Evolutionary conservation across 2,329 filamentous ascomycete species (phyloP).

Genomic region (Aspergillus nomiae): DNA sequence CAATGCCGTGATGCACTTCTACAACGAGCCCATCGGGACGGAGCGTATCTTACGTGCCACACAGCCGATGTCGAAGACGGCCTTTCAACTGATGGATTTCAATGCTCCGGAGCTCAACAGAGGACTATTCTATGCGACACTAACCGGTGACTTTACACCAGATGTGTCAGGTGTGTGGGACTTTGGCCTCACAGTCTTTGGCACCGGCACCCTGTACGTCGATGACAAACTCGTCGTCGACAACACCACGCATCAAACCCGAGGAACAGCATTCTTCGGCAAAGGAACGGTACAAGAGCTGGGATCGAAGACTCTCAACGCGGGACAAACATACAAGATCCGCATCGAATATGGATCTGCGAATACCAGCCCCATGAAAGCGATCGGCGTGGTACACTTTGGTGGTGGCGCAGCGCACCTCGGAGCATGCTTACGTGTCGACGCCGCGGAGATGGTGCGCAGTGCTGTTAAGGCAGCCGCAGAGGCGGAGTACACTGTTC

Average conservation of each 20-base stretch:
- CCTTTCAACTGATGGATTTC: slow-evolving; percentile 38
- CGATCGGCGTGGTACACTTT: slow-evolving; percentile 25
- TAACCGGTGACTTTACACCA: slow-evolving; percentile 58
- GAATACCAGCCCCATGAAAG: slow-evolving; percentile 28
- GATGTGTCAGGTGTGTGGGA: slow-evolving; percentile 60
- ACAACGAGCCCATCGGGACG: slow-evolving; percentile 21
- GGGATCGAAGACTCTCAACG: slow-evolving; percentile 38
- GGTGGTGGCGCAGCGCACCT: slow-evolving; percentile 28
- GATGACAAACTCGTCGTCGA: slow-evolving; percentile 62
- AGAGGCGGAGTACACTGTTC: slow-evolving; percentile 22
- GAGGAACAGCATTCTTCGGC: slow-evolving; percentile 65
- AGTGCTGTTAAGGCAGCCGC: slow-evolving; percentile 17
- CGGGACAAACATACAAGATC: slow-evolving; percentile 34
- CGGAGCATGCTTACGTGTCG: slow-evolving; percentile 26
- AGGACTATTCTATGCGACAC: slow-evolving; percentile 53
- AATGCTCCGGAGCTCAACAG: slow-evolving; percentile 30
- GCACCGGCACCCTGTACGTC: slow-evolving; percentile 63
- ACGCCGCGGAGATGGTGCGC: slow-evolving; percentile 15
- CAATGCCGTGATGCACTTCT: slow-evolving; percentile 29
- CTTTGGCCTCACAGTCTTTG: slow-evolving; percentile 62
- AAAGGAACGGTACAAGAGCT: slow-evolving; percentile 63
- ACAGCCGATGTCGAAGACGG: slow-evolving; percentile 31
- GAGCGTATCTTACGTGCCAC: slow-evolving; percentile 22
- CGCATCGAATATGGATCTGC: slow-evolving; percentile 32
- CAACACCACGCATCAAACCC: slow-evolving; percentile 60